Base-by-base conservation (phyloP, 345 rosid species). In the Triadica sebifera region DNA sequence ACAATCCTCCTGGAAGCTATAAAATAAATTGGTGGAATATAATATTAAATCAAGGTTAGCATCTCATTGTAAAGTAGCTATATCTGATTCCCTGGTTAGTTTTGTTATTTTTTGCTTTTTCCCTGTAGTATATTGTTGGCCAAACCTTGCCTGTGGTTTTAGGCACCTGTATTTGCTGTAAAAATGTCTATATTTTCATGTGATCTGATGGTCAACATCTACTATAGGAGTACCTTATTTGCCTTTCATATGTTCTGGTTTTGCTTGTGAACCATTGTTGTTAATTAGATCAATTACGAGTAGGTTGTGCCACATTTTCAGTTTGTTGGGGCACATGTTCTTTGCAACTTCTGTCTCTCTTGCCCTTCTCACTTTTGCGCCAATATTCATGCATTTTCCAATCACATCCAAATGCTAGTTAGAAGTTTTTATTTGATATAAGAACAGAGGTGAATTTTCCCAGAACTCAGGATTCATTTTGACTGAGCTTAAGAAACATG, bases 401-500 rank as follows among this genome's bases (percentile, higher is more conserved):
- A 78, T 86, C 88, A 81, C 88, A 57, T 56, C 83, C 78, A 73
- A 64, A 74, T 24, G 20, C 59, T 75, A 76, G 70, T 63, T 80
- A 67, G 83, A 80, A 62, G 8, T 64, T 50, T 55, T 75, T 38
- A 77, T 77, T 67, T 57, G 73, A 77, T 69, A 75, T 72, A 76
- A 81, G 82, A 78, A 69, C 75, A 71, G 52, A 72, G 80, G 80
- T 81, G 75, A 57, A 62, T 67, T 86, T 73, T 75, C 83, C 71
- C 82, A 75, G 77, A 79, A 74, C 75, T 75, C 81, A 72, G 83
- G 87, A 76, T 71, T 87, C 80, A 80, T 77, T 67, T 51, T 65
- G 70, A 76, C 83, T 74, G 59, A 79, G 80, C 74, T 75, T 71
- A 74, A 79, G 81, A 72, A 84, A 77, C 84, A 79, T 89, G 92